These are phyloP conservation scores for Nigrospora sphaerica DNA, from an alignment of 2,329 filamentous ascomycete species.

Conservation along the genomic window DNA sequence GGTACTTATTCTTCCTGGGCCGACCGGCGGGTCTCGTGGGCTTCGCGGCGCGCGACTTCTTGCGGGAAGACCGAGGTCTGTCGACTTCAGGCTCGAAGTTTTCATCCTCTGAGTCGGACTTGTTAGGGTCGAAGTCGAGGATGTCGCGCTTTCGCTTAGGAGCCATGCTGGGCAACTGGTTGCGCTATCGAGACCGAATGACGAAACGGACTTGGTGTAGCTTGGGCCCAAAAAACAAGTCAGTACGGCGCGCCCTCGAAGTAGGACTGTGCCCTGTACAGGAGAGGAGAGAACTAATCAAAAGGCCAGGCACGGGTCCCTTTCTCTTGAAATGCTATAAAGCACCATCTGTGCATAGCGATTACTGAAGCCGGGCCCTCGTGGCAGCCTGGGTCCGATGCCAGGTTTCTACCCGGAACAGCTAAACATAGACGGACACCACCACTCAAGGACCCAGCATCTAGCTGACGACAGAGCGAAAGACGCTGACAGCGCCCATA, in stretches of 20 bases:
- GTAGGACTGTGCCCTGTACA: background rate
- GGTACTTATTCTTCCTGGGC: conserved; percentile 32
- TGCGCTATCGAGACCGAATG: background rate
- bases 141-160: conserved; percentile 49
- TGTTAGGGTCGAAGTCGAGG: conserved; percentile 57
- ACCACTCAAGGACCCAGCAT: too few species aligned
- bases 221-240: background rate
- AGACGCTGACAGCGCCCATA: too few species aligned
- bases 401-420: too few species aligned
- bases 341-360: too few species aligned
- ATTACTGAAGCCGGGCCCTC: too few species aligned
- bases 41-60: conserved; percentile 33
- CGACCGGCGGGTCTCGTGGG: conserved; percentile 17
- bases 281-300: too few species aligned
- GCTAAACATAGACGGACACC: too few species aligned
- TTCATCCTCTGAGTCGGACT: conserved; percentile 59
- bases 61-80: conserved; percentile 22
- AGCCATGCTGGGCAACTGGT: conserved; percentile 25
- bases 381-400: too few species aligned
- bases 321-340: too few species aligned
- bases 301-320: too few species aligned
- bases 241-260: background rate
- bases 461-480: too few species aligned
- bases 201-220: background rate
- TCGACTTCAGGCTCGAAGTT: conserved; percentile 52